These are phyloP conservation scores for Suillus americanus DNA, from an alignment of 768 basidiomycete genomes.

Conservation along the genomic window DNA sequence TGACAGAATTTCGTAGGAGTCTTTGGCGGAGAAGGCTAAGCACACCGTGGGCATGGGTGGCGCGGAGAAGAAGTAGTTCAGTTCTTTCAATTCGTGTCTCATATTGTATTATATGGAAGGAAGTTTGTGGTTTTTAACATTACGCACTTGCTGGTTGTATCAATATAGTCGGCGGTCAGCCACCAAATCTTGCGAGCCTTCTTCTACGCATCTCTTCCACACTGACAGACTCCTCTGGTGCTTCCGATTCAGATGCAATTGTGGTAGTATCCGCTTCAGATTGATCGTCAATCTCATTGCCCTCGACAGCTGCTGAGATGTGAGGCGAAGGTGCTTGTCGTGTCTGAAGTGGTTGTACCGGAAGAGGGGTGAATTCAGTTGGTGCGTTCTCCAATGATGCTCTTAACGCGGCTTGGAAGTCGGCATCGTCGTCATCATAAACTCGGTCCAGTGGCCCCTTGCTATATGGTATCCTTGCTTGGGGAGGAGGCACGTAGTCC, in stretches of 20 bases:
- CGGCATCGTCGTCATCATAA: constrained; percentile 86
- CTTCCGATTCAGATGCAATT: constrained; percentile 22
- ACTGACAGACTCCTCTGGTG: constrained; percentile 38
- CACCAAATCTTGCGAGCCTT: constrained; percentile 64
- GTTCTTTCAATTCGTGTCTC: not conserved
- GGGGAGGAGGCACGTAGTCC: constrained; percentile 12
- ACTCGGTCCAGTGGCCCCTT: constrained; percentile 38
- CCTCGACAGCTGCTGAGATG: constrained; percentile 10
- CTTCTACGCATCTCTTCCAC: constrained; percentile 68
- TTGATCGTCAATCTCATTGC: constrained; percentile 32
- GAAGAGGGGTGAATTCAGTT: constrained; percentile 44
- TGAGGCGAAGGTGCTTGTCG: constrained; percentile 17
- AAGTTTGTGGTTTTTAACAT: not conserved
- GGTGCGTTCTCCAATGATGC: constrained; percentile 76
- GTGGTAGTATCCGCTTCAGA: constrained; percentile 38
- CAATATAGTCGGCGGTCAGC: constrained; percentile 33
- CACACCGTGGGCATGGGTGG: constrained; percentile 11
- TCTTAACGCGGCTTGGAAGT: constrained; percentile 83
- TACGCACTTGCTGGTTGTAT: not conserved
- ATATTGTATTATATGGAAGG: not conserved
- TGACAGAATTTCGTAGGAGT: constrained; percentile 4
- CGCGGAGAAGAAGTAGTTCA: constrained; percentile 6
- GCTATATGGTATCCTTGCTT: constrained; percentile 6
- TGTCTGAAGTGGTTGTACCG: constrained; percentile 12
- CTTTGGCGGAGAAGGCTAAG: constrained; percentile 17